Evolutionary conservation across 768 basidiomycete genomes (phyloP).

Genomic region (Boletus reticulatus): DNA sequence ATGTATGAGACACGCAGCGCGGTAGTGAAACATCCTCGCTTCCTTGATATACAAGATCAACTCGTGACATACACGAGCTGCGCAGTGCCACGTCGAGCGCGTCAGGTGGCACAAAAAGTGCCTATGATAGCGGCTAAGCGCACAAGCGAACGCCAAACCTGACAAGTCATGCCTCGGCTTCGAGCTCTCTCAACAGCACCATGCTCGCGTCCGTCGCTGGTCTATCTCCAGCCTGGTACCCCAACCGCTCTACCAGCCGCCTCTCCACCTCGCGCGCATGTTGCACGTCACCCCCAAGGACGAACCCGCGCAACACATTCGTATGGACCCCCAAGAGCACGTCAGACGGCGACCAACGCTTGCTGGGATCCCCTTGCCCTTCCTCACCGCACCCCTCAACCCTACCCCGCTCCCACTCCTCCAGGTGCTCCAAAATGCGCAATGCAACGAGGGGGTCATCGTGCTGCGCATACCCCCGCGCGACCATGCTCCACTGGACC

Average conservation of each 20-base stretch:
- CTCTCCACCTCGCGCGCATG: slow-evolving; percentile 32
- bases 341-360: not conserved
- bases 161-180: not conserved
- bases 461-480: slow-evolving; percentile 41
- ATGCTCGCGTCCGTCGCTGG: slow-evolving; percentile 23
- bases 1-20: not conserved
- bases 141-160: no score
- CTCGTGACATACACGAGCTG: no score
- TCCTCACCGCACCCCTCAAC: not conserved
- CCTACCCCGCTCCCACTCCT: slow-evolving; percentile 15
- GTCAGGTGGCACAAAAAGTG: no score
- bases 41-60: no score
- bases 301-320: slow-evolving; percentile 38
- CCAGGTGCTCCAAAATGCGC: slow-evolving; percentile 42
- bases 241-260: slow-evolving; percentile 20
- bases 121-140: no score
- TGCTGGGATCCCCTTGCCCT: not conserved
- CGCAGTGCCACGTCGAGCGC: no score
- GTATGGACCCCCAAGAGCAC: slow-evolving; percentile 35
- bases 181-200: slow-evolving; percentile 18
- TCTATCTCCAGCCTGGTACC: slow-evolving; percentile 26
- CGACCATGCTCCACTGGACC: slow-evolving; percentile 51
- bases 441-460: slow-evolving; percentile 38
- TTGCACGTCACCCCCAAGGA: slow-evolving; percentile 26
- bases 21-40: no score